Evolutionary conservation across 192 early-diverging fungal genomes (phyloP).

Genomic region (Spinellus fusiger): DNA sequence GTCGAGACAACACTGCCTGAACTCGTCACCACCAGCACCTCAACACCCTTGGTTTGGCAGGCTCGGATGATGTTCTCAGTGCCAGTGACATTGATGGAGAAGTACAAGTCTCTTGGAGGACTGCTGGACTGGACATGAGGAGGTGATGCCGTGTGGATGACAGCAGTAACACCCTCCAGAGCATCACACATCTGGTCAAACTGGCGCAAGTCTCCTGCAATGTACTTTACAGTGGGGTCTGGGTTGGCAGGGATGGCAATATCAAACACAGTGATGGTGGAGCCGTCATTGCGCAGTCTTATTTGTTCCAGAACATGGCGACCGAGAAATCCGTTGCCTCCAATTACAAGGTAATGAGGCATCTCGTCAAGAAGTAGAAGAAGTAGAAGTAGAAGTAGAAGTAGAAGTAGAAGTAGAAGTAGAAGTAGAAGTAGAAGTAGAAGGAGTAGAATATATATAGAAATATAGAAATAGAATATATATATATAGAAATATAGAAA

Average conservation of each 20-base stretch:
- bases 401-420: not conserved
- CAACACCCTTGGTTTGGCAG: slow-evolving; percentile 57
- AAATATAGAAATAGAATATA: too few species aligned
- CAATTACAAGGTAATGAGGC: slow-evolving; percentile 63
- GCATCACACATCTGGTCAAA: slow-evolving; percentile 55
- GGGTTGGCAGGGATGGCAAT: slow-evolving; percentile 45
- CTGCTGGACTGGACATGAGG: slow-evolving; percentile 54
- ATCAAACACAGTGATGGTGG: slow-evolving; percentile 78
- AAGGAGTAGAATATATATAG: not conserved
- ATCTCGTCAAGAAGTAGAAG: not conserved
- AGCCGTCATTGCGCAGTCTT: slow-evolving; percentile 50
- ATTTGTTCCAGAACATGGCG: slow-evolving; percentile 71
- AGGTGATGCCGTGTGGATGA: slow-evolving; percentile 91
- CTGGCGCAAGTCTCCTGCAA: slow-evolving; percentile 44
- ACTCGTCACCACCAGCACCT: slow-evolving; percentile 77
- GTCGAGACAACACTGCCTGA: slow-evolving; percentile 87
- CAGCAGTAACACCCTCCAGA: slow-evolving; percentile 55
- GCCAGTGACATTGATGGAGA: slow-evolving; percentile 79
- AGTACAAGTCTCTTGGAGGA: slow-evolving; percentile 62
- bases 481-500: too few species aligned
- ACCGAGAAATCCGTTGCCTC: slow-evolving; percentile 88
- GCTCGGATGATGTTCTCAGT: slow-evolving; percentile 80
- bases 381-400: not conserved
- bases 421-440: not conserved
- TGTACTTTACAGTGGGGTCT: slow-evolving; percentile 40